Evolutionary conservation across 208 protist genomes (phyloP).

Genomic region (Trypanosoma lewisi): DNA sequence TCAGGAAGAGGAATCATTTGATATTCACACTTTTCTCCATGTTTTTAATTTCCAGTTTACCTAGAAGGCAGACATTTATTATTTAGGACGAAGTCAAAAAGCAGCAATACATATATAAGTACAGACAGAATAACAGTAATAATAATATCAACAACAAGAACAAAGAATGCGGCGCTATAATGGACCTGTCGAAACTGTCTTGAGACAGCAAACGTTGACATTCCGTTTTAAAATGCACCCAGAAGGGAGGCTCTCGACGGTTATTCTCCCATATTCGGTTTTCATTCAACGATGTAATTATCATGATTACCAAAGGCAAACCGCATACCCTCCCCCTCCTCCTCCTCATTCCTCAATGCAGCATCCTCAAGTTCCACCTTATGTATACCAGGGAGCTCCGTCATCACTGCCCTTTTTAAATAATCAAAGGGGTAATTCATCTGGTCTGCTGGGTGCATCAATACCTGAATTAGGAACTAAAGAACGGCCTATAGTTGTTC

Average conservation of each 20-base stretch:
- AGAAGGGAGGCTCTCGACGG: slow-evolving; percentile 5
- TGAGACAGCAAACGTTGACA: slow-evolving; percentile 15
- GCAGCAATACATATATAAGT: too few species aligned
- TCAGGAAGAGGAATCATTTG: too few species aligned
- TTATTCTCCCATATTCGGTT: slow-evolving; percentile 16
- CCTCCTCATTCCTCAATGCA: slow-evolving; percentile 15
- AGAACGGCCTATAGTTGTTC: slow-evolving; percentile 75
- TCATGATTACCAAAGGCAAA: slow-evolving; percentile 17
- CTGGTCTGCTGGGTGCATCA: slow-evolving; percentile 8
- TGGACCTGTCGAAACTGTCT: background rate
- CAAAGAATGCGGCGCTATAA: slow-evolving; percentile 20
- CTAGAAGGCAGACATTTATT: background rate
- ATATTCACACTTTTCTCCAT: background rate
- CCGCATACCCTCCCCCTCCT: slow-evolving; percentile 22
- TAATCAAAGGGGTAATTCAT: slow-evolving; percentile 1
- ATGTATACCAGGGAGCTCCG: slow-evolving; percentile 17
- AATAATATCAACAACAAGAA: too few species aligned
- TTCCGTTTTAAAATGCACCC: slow-evolving; percentile 10
- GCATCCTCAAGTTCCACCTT: slow-evolving; percentile 5
- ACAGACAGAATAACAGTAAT: too few species aligned
- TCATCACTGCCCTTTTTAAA: slow-evolving; percentile 3
- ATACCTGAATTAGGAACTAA: slow-evolving; percentile 63
- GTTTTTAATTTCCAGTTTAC: background rate
- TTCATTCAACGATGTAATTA: slow-evolving; percentile 17
- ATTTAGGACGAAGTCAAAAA: background rate